phyloP scores from a whole-genome alignment of 2,329 filamentous ascomycete species.

The Penicillium sp. region DNA sequence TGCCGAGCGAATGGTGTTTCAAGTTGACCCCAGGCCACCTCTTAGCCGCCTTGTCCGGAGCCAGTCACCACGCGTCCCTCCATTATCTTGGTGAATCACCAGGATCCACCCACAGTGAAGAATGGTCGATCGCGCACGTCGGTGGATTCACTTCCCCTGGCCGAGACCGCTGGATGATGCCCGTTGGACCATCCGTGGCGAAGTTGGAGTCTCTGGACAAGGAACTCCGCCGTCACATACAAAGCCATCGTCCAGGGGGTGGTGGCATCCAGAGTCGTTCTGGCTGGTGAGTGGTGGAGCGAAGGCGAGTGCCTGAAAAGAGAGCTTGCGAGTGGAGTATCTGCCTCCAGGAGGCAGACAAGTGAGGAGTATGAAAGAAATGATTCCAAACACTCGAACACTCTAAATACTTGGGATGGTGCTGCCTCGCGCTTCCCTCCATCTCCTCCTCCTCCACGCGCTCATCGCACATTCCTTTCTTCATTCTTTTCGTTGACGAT shows the following conservation, averaged over 20 bases:
- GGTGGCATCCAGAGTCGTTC: not conserved
- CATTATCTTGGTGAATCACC: slow-evolving; percentile 1
- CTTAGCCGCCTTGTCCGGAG: slow-evolving; percentile 15
- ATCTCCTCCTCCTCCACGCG: slow-evolving; percentile 15
- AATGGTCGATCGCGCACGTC: slow-evolving; percentile 20
- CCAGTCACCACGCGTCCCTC: slow-evolving; percentile 8
- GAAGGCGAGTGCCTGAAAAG: slow-evolving; percentile 4
- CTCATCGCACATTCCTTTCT: slow-evolving; percentile 27
- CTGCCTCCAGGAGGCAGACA: slow-evolving; percentile 9
- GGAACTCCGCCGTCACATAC: not conserved
- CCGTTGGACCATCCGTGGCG: not conserved
- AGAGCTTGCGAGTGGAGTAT: slow-evolving; percentile 2
- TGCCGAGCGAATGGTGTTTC: slow-evolving; percentile 15
- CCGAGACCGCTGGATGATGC: slow-evolving; percentile 10
- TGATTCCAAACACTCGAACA: slow-evolving; percentile 4
- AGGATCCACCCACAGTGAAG: slow-evolving; percentile 18
- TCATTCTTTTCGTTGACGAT: slow-evolving; percentile 32
- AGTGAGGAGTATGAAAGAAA: not conserved
- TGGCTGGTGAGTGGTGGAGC: not conserved
- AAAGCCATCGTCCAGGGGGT: slow-evolving; percentile 6
- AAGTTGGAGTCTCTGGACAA: not conserved
- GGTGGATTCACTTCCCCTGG: slow-evolving; percentile 8
- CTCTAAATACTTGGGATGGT: slow-evolving; percentile 25
- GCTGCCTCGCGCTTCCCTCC: slow-evolving; percentile 16
- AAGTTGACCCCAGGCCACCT: slow-evolving; percentile 16